phyloP scores from a whole-genome alignment of 768 basidiomycete species.

The Boletales sp. region DNA sequence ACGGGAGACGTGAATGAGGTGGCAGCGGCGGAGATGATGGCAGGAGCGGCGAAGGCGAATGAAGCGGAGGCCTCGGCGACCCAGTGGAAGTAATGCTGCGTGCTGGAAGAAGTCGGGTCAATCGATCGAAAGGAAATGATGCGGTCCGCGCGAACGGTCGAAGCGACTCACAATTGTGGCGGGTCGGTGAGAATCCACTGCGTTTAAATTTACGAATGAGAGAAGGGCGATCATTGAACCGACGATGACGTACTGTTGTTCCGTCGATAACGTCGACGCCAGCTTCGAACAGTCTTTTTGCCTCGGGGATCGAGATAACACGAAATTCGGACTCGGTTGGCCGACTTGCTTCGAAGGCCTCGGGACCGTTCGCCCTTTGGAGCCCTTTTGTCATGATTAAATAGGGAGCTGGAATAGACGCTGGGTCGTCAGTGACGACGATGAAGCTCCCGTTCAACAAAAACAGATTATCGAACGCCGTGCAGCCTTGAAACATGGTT shows the following conservation, averaged over 20 bases:
- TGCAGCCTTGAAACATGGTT: conserved; percentile 69
- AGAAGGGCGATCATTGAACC: too few species aligned
- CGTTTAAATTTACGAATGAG: too few species aligned
- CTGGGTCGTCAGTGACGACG: conserved; percentile 76
- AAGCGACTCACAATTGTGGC: conserved; percentile 66
- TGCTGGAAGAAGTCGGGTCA: conserved; percentile 38
- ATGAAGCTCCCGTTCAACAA: conserved; percentile 78
- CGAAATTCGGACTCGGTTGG: conserved; percentile 80
- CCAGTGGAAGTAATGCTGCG: conserved; percentile 94
- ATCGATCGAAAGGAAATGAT: neutral
- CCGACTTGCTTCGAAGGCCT: conserved; percentile 44
- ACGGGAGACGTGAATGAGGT: too few species aligned
- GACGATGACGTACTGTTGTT: conserved; percentile 50
- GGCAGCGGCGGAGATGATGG: too few species aligned
- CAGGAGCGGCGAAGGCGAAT: too few species aligned
- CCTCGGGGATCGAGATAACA: conserved; percentile 67
- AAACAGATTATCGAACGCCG: conserved; percentile 82
- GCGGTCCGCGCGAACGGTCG: neutral
- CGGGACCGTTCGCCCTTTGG: conserved; percentile 53
- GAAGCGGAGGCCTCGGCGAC: conserved; percentile 87
- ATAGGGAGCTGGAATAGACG: conserved; percentile 57
- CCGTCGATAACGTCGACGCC: conserved; percentile 78
- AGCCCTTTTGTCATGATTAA: conserved; percentile 71
- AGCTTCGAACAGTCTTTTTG: conserved; percentile 63
- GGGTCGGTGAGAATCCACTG: conserved; percentile 84